phyloP scores from a whole-genome alignment of 495 filamentous ascomycete species.

The Chaetomium fimeti region DNA sequence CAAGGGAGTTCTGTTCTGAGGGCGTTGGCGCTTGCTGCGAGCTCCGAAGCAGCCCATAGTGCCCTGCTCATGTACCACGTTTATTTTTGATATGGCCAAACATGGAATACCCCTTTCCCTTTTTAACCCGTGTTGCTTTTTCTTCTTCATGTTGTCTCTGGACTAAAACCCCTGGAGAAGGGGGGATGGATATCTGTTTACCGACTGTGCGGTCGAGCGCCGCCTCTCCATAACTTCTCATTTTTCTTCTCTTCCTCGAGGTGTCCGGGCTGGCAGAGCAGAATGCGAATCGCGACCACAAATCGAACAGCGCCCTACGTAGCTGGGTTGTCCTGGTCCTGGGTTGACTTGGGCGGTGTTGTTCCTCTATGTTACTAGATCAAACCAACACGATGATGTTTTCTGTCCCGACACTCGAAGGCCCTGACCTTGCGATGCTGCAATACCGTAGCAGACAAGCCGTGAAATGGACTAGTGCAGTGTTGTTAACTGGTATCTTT shows the following conservation, averaged over 20 bases:
- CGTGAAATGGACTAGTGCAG: not conserved
- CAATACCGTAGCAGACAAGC: too few species aligned
- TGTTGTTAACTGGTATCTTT: not conserved
- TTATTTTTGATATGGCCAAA: constrained; percentile 27
- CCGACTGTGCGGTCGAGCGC: not conserved
- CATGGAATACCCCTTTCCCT: constrained; percentile 30
- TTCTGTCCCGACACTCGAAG: not conserved
- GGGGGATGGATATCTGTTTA: constrained; percentile 9
- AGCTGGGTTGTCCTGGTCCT: not conserved
- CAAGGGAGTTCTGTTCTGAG: constrained; percentile 3
- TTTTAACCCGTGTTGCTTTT: constrained; percentile 3
- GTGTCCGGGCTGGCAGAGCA: constrained; percentile 9
- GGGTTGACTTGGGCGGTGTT: constrained; percentile 9
- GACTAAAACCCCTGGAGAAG: constrained; percentile 18
- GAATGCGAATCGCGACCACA: constrained; percentile 10
- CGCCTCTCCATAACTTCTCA: not conserved
- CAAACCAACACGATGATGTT: constrained; percentile 8
- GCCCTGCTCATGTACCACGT: constrained; percentile 29
- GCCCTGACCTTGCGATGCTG: not conserved
- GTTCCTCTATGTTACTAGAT: constrained; percentile 10
- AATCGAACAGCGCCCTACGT: not conserved
- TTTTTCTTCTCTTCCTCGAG: constrained; percentile 2
- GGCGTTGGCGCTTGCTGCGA: constrained; percentile 9
- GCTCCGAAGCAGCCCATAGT: constrained; percentile 11
- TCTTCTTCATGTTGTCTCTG: constrained; percentile 21